These are phyloP conservation scores for Amanita fuliginea DNA, from an alignment of 768 basidiomycete genomes.

Conservation along the genomic window DNA sequence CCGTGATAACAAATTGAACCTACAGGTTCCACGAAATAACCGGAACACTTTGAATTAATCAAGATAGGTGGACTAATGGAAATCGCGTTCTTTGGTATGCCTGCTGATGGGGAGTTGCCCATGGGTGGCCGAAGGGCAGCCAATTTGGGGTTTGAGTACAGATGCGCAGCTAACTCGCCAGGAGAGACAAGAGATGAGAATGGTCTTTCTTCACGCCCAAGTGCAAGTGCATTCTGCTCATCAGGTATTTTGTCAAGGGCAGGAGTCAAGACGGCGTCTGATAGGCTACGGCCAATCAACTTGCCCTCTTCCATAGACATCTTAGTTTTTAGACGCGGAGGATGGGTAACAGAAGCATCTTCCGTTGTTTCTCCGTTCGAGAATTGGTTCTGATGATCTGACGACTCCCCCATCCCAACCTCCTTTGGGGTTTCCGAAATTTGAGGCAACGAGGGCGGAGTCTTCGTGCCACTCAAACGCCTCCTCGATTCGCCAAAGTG, in stretches of 20 bases:
- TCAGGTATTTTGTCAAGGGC: conserved; percentile 9
- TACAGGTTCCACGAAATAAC: conserved; percentile 95
- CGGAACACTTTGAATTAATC: conserved; percentile 78
- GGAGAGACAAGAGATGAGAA: conserved; percentile 17
- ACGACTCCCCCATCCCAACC: not conserved
- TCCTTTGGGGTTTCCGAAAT: conserved; percentile 2
- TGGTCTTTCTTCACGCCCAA: conserved; percentile 6
- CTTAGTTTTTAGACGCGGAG: conserved; percentile 2
- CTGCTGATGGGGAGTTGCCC: conserved; percentile 4
- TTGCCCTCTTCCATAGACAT: conserved; percentile 20
- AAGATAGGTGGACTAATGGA: conserved; percentile 55
- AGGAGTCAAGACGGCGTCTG: conserved; percentile 28
- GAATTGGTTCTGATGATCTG: not conserved
- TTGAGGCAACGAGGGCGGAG: conserved; percentile 3
- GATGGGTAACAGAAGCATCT: not conserved
- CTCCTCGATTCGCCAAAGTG: not conserved
- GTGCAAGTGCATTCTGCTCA: conserved; percentile 2
- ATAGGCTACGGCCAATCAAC: conserved; percentile 28
- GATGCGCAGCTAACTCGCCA: conserved; percentile 29
- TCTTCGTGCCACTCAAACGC: conserved; percentile 2
- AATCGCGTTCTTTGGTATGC: conserved; percentile 13
- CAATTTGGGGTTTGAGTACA: conserved; percentile 31
- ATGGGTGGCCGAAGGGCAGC: conserved; percentile 23
- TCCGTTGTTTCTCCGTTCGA: not conserved
- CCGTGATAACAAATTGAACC: conserved; percentile 17